These are phyloP conservation scores for Furcasterigmium sp. DNA, from an alignment of 2,329 filamentous ascomycete genomes.

Conservation along the genomic window DNA sequence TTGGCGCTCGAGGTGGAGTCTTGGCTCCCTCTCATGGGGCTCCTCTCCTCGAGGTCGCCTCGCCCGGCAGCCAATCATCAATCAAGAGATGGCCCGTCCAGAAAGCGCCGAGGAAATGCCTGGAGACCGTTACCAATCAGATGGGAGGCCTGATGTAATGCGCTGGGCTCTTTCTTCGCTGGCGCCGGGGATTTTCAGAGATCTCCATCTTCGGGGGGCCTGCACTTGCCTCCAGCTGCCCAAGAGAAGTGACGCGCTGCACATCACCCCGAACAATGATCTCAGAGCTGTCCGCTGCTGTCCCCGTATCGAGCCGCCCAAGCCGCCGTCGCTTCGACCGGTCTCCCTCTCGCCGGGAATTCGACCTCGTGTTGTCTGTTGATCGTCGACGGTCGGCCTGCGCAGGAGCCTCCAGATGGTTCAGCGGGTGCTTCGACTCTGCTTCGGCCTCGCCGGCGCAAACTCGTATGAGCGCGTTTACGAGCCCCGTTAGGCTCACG, in stretches of 20 bases:
- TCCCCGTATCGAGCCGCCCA: no score
- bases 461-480: no score
- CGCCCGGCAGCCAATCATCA: neutral
- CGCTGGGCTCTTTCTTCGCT: neutral
- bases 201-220: neutral
- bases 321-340: neutral
- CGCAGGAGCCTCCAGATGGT: no score
- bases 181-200: constrained; percentile 4
- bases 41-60: neutral
- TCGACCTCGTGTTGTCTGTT: neutral
- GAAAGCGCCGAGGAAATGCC: constrained; percentile 1
- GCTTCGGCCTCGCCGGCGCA: neutral
- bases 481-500: no score
- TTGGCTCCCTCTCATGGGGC: neutral
- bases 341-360: no score
- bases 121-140: neutral
- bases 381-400: no score
- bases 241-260: no score
- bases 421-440: no score
- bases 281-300: no score
- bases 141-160: constrained; percentile 1
- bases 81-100: neutral
- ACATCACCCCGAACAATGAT: no score
- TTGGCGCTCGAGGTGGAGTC: no score
- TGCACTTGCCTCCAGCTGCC: no score